A percentile compares a stretch with the other conserved stretches of the same genome.
Conservation (phyloP, 805 yeast genomes). For the Candida tammaniensis region DNA sequence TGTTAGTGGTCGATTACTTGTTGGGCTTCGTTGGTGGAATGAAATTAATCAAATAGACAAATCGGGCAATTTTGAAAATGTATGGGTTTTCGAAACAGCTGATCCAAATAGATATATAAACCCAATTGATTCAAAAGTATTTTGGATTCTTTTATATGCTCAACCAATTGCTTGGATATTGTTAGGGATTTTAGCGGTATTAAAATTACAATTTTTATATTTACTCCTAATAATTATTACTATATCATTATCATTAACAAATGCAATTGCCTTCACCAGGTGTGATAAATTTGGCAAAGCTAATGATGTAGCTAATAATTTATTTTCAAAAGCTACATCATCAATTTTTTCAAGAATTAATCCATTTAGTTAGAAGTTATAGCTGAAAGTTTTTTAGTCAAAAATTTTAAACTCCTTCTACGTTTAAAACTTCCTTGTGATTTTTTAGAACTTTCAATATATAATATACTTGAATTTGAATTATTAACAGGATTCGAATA, state of each 20-base stretch:
- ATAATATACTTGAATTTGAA: constrained; percentile 5
- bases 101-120: constrained; percentile 71
- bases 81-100: constrained; percentile 88
- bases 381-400: neutral
- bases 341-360: constrained; percentile 47
- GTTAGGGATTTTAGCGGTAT: constrained; percentile 71
- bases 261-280: constrained; percentile 85
- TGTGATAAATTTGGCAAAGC: constrained; percentile 93
- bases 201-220: constrained; percentile 72
- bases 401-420: neutral
- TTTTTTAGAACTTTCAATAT: constrained; percentile 5
- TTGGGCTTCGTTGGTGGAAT: constrained; percentile 97
- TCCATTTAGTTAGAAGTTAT: constrained; percentile 23
- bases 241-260: constrained; percentile 68
- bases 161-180: constrained; percentile 76
- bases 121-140: constrained; percentile 86
- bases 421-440: neutral
- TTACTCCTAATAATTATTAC: constrained; percentile 66
- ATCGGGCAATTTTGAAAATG: constrained; percentile 54
- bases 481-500: constrained; percentile 7
- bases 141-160: constrained; percentile 77
- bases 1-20: constrained; percentile 83
- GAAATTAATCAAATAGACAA: constrained; percentile 50
- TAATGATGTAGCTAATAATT: constrained; percentile 56
- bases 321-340: constrained; percentile 54